These are phyloP conservation scores for Talaromyces stipitatus DNA, from an alignment of 495 filamentous ascomycete genomes.

Conservation along the genomic window DNA sequence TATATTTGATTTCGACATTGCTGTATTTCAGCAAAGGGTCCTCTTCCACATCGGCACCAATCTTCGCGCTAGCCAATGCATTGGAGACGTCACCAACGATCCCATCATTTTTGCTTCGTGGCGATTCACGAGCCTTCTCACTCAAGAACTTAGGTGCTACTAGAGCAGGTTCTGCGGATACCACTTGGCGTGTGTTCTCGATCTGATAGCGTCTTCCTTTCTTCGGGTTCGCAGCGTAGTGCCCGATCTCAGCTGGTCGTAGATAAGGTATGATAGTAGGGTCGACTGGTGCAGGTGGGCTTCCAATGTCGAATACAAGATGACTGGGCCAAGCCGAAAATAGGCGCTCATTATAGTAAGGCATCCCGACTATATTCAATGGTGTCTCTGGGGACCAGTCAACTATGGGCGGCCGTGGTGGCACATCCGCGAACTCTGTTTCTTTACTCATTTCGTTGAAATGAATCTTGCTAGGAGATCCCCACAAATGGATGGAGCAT, in stretches of 20 bases:
- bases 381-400: constrained; percentile 74
- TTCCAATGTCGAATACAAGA: constrained; percentile 73
- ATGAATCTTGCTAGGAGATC: constrained; percentile 77
- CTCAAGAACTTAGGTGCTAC: constrained; percentile 84
- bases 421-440: constrained; percentile 65
- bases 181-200: constrained; percentile 60
- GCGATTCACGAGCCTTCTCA: constrained; percentile 72
- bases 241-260: constrained; percentile 60
- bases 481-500: constrained; percentile 81
- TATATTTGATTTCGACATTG: constrained; percentile 93
- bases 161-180: constrained; percentile 44
- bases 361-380: constrained; percentile 80
- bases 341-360: constrained; percentile 81
- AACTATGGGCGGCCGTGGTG: constrained; percentile 39
- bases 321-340: constrained; percentile 86
- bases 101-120: constrained; percentile 43
- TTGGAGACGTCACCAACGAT: constrained; percentile 56
- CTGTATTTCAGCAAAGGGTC: constrained; percentile 82
- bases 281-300: constrained; percentile 70
- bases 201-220: constrained; percentile 70
- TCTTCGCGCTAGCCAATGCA: constrained; percentile 49
- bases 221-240: constrained; percentile 69
- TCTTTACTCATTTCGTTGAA: constrained; percentile 80
- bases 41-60: constrained; percentile 51
- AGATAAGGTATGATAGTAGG: constrained; percentile 61